Percentiles rank a stretch among this genome's conserved stretches.
Conservation (phyloP, 2,329 filamentous ascomycete species). For the Talaromyces sp. region DNA sequence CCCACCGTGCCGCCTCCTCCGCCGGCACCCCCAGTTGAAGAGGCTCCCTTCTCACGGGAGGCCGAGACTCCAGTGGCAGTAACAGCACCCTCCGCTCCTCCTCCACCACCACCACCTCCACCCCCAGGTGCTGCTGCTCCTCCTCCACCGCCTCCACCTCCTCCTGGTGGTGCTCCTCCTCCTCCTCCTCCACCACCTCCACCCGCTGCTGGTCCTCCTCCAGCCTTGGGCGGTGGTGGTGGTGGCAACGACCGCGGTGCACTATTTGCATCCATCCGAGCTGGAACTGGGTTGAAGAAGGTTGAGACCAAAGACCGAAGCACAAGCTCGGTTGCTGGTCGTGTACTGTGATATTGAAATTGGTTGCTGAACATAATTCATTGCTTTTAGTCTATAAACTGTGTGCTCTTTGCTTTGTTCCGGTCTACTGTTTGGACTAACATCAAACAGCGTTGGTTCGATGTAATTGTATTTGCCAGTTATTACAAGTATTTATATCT, state of each 20-base stretch:
- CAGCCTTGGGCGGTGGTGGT: slow-evolving; percentile 26
- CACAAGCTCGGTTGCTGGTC: slow-evolving; percentile 66
- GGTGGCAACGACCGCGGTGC: slow-evolving; percentile 55
- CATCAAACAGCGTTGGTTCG: neutral
- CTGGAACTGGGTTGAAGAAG: slow-evolving; percentile 77
- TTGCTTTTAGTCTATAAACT: neutral
- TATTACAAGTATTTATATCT: neutral
- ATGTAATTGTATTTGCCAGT: neutral
- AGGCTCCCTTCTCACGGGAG: slow-evolving; percentile 28
- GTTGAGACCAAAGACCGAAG: slow-evolving; percentile 87
- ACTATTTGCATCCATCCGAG: slow-evolving; percentile 77
- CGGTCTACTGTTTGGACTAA: neutral
- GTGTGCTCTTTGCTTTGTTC: neutral
- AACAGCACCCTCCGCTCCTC: slow-evolving; percentile 27
- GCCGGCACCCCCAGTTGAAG: slow-evolving; percentile 27
- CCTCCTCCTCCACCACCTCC: slow-evolving; percentile 31
- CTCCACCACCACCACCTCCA: slow-evolving; percentile 48
- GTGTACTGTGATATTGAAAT: slow-evolving; percentile 52
- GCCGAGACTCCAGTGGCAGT: slow-evolving; percentile 20
- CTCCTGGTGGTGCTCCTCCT: slow-evolving; percentile 23
- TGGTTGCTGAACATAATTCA: neutral
- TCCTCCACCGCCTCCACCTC: slow-evolving; percentile 30
- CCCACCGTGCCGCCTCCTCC: slow-evolving; percentile 31
- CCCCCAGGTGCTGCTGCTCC: slow-evolving; percentile 33
- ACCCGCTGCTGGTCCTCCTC: slow-evolving; percentile 40